Conservation (phyloP, 108 stramenopile genomes). For the Tribonema minus region DNA sequence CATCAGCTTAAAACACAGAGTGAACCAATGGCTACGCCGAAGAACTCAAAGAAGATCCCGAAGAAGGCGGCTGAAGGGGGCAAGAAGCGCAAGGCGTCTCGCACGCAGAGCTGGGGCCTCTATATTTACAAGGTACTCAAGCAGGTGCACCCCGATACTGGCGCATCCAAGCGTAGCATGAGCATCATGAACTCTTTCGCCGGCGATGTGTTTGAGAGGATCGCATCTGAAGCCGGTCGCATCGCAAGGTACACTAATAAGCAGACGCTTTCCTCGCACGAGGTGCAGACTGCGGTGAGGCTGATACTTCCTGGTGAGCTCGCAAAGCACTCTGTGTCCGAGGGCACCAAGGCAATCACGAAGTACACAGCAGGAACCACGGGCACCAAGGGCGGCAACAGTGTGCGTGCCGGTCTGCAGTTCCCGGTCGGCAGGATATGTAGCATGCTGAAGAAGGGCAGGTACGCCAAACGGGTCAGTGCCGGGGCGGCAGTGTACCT, state of each 20-base stretch:
- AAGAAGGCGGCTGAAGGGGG: constrained; percentile 90
- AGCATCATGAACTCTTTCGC: constrained; percentile 88
- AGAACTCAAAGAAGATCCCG: constrained; percentile 69
- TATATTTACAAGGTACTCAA: constrained; percentile 89
- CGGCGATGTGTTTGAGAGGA: constrained; percentile 85
- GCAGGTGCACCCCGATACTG: constrained; percentile 83
- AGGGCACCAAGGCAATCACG: too few relatives aligned
- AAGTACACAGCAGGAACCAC: too few relatives aligned
- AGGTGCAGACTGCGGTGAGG: constrained; percentile 52
- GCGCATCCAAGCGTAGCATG: constrained; percentile 68
- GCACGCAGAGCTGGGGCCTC: constrained; percentile 84
- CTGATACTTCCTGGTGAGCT: constrained; percentile 86
- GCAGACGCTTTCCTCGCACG: constrained; percentile 48
- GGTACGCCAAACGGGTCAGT: too few relatives aligned
- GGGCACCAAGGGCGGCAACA: too few relatives aligned
- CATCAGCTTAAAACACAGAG: too few relatives aligned
- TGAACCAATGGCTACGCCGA: too few relatives aligned
- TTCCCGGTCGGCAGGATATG: too few relatives aligned
- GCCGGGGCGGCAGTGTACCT: too few relatives aligned
- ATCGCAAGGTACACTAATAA: constrained; percentile 57
- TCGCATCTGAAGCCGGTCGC: constrained; percentile 69
- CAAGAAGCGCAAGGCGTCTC: constrained; percentile 83
- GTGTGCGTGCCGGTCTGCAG: too few relatives aligned
- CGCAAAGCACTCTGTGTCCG: constrained; percentile 87
- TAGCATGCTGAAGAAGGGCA: too few relatives aligned